A percentile compares a stretch with the other conserved stretches of the same genome.
phyloP scores from a whole-genome alignment of 306 rosid species.

The Sphenostylis stenocarpa region DNA sequence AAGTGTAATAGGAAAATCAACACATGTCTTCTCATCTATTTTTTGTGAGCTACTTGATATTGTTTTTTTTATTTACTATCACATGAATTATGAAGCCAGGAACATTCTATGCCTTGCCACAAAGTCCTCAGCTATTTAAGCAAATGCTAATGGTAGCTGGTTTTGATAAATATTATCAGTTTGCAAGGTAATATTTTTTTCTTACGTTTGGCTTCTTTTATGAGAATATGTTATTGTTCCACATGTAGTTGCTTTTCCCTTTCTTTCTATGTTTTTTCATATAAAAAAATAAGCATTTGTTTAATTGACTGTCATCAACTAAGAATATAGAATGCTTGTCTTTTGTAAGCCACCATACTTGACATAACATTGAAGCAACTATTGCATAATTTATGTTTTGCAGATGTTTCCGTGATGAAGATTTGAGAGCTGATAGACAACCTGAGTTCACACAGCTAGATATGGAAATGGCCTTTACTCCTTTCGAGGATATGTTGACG shows the following conservation, averaged over 20 bases:
- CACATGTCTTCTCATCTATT: neutral
- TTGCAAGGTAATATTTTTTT: conserved; percentile 66
- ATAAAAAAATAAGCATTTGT: conserved; percentile 12
- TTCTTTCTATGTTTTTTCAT: neutral
- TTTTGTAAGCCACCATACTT: neutral
- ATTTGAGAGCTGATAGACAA: conserved; percentile 93
- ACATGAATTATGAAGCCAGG: conserved; percentile 87
- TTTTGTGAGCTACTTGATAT: conserved; percentile 26
- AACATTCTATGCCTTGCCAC: conserved; percentile 94
- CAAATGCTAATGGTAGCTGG: conserved; percentile 99
- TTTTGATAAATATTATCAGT: conserved; percentile 87
- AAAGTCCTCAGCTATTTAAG: conserved; percentile 97
- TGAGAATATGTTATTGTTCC: neutral
- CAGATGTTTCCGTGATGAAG: conserved; percentile 98
- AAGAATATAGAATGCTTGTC: neutral
- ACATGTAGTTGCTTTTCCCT: neutral
- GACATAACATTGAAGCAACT: neutral
- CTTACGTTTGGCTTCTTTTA: conserved; percentile 11
- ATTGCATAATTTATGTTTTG: conserved; percentile 29
- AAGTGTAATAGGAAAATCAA: neutral
- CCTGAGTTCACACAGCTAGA: conserved; percentile 98
- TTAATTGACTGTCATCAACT: neutral
- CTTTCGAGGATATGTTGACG: conserved; percentile 81
- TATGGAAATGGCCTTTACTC: conserved; percentile 94
- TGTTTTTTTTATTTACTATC: conserved; percentile 49